Conservation (phyloP, 257 asterid species). For the Nicotiana knightiana region DNA sequence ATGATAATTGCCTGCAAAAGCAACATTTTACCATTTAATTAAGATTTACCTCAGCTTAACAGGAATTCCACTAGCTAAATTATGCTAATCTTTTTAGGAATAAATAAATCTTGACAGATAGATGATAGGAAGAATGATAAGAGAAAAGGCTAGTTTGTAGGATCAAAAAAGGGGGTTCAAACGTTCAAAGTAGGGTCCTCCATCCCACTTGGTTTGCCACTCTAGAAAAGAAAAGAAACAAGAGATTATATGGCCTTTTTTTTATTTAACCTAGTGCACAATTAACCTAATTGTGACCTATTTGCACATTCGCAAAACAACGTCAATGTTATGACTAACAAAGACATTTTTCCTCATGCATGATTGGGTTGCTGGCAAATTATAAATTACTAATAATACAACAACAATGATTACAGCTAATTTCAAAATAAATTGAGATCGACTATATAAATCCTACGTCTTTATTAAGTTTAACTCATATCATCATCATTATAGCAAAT, state of each 20-base stretch:
- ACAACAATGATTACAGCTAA: too few relatives aligned
- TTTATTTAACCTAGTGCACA: not conserved
- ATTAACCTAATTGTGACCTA: slow-evolving; percentile 5
- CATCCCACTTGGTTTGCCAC: slow-evolving; percentile 22
- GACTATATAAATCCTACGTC: too few relatives aligned
- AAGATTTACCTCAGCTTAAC: not conserved
- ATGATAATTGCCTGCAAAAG: not conserved
- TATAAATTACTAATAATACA: not conserved
- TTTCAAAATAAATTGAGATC: too few relatives aligned
- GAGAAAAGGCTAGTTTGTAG: slow-evolving; percentile 4
- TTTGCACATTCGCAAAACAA: not conserved
- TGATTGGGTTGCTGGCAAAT: not conserved
- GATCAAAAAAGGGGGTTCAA: slow-evolving; percentile 12
- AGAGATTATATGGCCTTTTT: not conserved
- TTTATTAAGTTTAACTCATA: too few relatives aligned
- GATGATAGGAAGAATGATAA: slow-evolving; percentile 13
- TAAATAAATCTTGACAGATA: slow-evolving; percentile 4
- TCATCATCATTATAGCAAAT: too few relatives aligned
- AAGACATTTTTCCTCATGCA: not conserved
- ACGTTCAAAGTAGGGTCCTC: slow-evolving; percentile 16
- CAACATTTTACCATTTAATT: not conserved
- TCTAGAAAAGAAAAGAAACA: not conserved
- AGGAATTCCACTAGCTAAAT: slow-evolving; percentile 20
- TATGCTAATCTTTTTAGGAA: not conserved
- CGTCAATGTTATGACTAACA: not conserved